A percentile compares a stretch with the other conserved stretches of the same genome.
Conservation (phyloP, 345 rosid genomes). For the Corchorus olitorius region DNA sequence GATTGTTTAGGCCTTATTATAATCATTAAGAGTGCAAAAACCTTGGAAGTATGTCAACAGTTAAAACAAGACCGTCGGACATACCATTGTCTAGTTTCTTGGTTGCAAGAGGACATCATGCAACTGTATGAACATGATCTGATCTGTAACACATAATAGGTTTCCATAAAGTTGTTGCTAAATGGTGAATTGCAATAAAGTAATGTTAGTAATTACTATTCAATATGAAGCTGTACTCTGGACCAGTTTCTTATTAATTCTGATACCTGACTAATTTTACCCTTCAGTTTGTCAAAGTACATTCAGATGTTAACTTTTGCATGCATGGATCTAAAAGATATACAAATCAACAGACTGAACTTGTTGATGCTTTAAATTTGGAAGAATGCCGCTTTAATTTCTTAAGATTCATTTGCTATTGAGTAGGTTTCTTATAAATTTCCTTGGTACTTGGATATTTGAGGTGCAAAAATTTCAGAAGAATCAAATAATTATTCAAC, state of each 20-base stretch:
- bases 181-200: background rate
- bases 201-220: background rate
- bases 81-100: background rate
- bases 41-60: background rate
- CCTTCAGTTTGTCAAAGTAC: background rate
- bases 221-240: background rate
- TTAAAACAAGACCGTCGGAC: background rate
- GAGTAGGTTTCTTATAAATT: constrained; percentile 5
- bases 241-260: background rate
- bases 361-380: background rate
- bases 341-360: background rate
- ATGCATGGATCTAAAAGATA: background rate
- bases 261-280: background rate
- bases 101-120: background rate
- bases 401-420: background rate
- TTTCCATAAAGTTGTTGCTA: background rate
- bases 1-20: background rate
- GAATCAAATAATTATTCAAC: background rate
- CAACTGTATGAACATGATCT: background rate
- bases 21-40: background rate
- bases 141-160: background rate
- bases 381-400: background rate
- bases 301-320: background rate
- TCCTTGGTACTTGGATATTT: background rate
- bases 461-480: background rate